These are phyloP conservation scores for Marasmius fiardii DNA, from an alignment of 1,284 basidiomycete genomes.

Conservation along the genomic window DNA sequence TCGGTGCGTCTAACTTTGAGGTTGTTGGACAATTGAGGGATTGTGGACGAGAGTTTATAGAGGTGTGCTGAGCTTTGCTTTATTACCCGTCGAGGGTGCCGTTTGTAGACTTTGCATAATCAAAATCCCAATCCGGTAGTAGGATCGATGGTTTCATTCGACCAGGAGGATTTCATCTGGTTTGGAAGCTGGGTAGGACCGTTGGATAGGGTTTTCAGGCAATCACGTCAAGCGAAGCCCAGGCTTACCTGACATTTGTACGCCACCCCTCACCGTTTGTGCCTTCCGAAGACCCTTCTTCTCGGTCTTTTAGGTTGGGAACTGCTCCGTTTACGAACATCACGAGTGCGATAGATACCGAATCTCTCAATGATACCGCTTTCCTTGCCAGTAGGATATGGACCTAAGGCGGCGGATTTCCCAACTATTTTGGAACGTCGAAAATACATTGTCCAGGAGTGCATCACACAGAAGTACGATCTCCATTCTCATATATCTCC, in stretches of 20 bases:
- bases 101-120: conserved; percentile 29
- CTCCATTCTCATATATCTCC: background rate
- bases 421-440: background rate
- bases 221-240: conserved; percentile 37
- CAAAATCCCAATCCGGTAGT: conserved; percentile 28
- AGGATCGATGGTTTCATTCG: conserved; percentile 32
- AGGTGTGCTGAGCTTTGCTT: conserved; percentile 33
- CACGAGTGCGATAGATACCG: conserved; percentile 1
- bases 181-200: conserved; percentile 19
- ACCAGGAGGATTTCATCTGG: conserved; percentile 25
- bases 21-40: conserved; percentile 49
- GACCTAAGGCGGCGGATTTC: background rate
- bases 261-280: conserved; percentile 15
- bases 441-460: background rate
- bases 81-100: conserved; percentile 34
- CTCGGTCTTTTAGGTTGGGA: background rate
- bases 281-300: conserved; percentile 9
- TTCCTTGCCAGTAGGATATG: background rate
- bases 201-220: conserved; percentile 36
- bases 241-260: conserved; percentile 27
- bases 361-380: background rate
- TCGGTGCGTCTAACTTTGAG: conserved; percentile 40
- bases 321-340: background rate
- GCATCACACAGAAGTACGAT: background rate
- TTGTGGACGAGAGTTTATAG: conserved; percentile 35